Evolutionary conservation across 2,329 filamentous ascomycete species (phyloP), one percentile per base, ranked within the genome.

Genomic region (Hypoxylon sp.): DNA sequence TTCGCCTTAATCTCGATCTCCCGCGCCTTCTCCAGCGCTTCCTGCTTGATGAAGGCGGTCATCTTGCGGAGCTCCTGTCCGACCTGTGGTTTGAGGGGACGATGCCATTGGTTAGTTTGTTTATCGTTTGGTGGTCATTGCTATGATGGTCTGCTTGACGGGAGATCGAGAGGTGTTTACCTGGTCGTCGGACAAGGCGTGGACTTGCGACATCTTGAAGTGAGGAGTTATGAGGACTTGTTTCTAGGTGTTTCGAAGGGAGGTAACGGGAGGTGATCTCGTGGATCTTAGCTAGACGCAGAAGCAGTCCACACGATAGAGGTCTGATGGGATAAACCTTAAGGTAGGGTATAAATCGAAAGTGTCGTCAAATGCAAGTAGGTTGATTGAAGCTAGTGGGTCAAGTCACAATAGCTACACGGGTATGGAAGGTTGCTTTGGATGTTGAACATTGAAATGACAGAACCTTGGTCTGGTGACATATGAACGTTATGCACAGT

Each of bases 31-130:
- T 99, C 94, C 69, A 89, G 84, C 52, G 94, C 94, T 79, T 99
- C 94, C 78, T 97, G 94, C 75, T 91, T 90, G 86, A 99, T 99
- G 84, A 99, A 99, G 71, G 92, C 93, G 54, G 94, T 97, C 94
- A 99, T 99, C 85, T 99, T 99, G 82, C 90, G 92, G 77, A 99
- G 90, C 86, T 99, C 94, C 77, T 90, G 87, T 77, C 90, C 87
- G 82, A 99, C 94, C 91, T 97, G 73, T 59, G 37, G 57, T n/a
- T 26, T 7, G n/a, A 16, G 27, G 21, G 25, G 12, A 29, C 19
- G 7, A 21, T 35, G 21, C 25, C 19, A 26, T 45, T 49, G 50
- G 45, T 17, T 9, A 50, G 52, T 45, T 51, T 57, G 43, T 57
- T 31, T 54, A 38, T 29, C 17, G 32, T 26, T 16, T 16, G 21